A percentile compares a stretch with the other conserved stretches of the same genome.
These are phyloP conservation scores for Penicillium brasilianum DNA, from an alignment of 2,329 filamentous ascomycete genomes.

Conservation along the genomic window DNA sequence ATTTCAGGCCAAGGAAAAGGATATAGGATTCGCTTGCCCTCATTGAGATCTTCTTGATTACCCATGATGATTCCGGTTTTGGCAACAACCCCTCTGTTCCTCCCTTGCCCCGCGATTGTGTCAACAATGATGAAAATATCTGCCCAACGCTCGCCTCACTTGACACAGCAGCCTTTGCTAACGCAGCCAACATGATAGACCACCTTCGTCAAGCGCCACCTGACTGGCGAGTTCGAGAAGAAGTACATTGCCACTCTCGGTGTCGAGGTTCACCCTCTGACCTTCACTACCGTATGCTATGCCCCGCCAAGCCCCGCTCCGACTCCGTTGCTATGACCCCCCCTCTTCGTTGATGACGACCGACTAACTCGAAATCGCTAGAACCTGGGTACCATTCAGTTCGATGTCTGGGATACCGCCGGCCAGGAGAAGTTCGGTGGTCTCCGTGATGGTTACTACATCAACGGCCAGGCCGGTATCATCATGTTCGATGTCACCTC, in stretches of 20 bases:
- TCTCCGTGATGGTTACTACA: conserved; percentile 99
- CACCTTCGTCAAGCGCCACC: conserved; percentile 99
- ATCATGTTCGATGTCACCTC: conserved; percentile 99
- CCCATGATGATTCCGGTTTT: conserved; percentile 7
- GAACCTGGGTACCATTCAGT: conserved; percentile 96
- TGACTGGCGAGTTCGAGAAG: conserved; percentile 99
- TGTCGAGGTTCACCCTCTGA: conserved; percentile 98
- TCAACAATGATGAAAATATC: conserved; percentile 38
- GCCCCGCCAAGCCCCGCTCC: conserved; percentile 53
- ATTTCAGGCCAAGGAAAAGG: conserved; percentile 4
- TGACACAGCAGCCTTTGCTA: conserved; percentile 29
- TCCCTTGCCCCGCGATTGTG: conserved; percentile 32
- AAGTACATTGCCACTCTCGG: conserved; percentile 99
- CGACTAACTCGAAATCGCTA: conserved; percentile 44
- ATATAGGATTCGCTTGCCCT: conserved; percentile 3
- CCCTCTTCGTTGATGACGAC: conserved; percentile 13
- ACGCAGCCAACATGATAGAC: conserved; percentile 64
- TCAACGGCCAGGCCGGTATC: conserved; percentile 99
- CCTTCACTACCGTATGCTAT: conserved; percentile 96
- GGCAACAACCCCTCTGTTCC: conserved; percentile 11
- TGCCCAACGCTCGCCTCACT: conserved; percentile 30
- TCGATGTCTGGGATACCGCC: conserved; percentile 99
- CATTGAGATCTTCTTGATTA: conserved; percentile 11
- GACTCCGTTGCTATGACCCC: conserved; percentile 9
- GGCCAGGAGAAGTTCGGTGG: conserved; percentile 99